phyloP scores from a whole-genome alignment of 306 rosid species.

The Malus sieversii region DNA sequence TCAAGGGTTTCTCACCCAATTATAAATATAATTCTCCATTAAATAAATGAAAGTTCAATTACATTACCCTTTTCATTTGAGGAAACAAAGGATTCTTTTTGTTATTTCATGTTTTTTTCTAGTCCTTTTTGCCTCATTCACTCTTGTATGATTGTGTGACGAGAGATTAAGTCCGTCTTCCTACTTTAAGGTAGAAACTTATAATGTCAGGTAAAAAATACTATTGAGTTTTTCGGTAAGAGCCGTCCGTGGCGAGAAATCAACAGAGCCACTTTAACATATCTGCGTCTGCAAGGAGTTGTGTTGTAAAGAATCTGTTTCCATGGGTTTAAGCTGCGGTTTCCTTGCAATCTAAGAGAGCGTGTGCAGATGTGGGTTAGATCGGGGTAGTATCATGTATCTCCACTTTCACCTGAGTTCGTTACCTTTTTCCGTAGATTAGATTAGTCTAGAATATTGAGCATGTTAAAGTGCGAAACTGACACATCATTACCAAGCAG shows the following conservation, averaged over 20 bases:
- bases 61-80: neutral
- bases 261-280: neutral
- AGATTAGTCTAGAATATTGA: neutral
- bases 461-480: neutral
- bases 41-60: neutral
- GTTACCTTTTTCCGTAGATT: neutral
- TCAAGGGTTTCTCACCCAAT: slow-evolving; percentile 12
- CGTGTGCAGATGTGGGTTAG: neutral
- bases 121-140: neutral
- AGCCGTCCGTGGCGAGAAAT: neutral
- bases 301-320: neutral
- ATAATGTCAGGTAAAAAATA: neutral
- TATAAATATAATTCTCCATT: neutral
- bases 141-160: neutral
- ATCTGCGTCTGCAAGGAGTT: neutral
- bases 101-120: neutral
- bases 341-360: neutral
- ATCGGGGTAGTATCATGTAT: neutral
- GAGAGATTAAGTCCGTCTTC: neutral
- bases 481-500: neutral
- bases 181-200: neutral
- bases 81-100: neutral
- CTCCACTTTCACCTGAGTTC: neutral
- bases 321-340: neutral
- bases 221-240: neutral